These are phyloP conservation scores for Stygiomarasmius scandens DNA, from an alignment of 1,284 basidiomycete species.

Conservation along the genomic window DNA sequence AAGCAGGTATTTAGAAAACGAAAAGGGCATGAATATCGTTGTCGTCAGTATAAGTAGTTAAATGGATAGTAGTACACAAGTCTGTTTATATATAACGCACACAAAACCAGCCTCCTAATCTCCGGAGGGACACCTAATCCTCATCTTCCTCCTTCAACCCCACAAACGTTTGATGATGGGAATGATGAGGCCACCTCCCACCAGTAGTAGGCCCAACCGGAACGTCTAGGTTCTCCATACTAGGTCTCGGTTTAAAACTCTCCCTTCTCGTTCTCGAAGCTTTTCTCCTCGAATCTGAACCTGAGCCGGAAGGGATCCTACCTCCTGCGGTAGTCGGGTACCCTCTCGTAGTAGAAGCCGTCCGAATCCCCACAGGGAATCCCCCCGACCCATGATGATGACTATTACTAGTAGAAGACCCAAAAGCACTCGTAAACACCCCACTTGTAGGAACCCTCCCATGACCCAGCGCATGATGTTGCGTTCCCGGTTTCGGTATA, in stretches of 20 bases:
- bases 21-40: too few relatives aligned
- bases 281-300: conserved; percentile 37
- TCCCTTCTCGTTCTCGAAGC: conserved; percentile 57
- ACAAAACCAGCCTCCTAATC: neutral
- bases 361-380: conserved; percentile 19
- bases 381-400: conserved; percentile 17
- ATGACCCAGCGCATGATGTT: conserved; percentile 55
- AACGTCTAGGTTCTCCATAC: conserved; percentile 45
- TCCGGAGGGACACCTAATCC: conserved; percentile 16
- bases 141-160: conserved; percentile 40
- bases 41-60: too few relatives aligned
- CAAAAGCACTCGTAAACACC: conserved; percentile 22
- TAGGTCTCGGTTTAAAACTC: conserved; percentile 78
- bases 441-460: conserved; percentile 41
- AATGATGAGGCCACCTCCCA: conserved; percentile 8
- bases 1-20: too few relatives aligned
- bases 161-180: too few relatives aligned
- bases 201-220: neutral
- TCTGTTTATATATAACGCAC: too few relatives aligned
- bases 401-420: conserved; percentile 22
- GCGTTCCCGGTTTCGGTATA: conserved; percentile 47
- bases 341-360: conserved; percentile 8
- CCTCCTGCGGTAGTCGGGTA: too few relatives aligned
- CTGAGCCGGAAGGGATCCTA: conserved; percentile 25
- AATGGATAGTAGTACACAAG: too few relatives aligned